Percentiles rank a stretch among this genome's conserved stretches.
Evolutionary conservation across 805 yeast genomes (phyloP).

Genomic region (Saturnispora serradocipensis): DNA sequence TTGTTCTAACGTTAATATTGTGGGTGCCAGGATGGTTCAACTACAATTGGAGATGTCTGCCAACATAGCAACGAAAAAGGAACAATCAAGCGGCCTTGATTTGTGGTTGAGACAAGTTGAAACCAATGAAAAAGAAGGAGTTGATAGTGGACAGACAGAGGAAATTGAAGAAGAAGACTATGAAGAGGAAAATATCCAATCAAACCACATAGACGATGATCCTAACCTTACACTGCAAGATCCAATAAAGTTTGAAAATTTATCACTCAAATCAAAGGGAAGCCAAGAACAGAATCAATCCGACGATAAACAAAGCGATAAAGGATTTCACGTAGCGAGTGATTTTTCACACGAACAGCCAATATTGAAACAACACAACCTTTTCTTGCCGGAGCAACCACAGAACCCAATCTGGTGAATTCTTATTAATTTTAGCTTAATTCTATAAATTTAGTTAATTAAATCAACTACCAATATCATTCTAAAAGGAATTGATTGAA

Average conservation of each 20-base stretch:
- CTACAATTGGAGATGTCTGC: slow-evolving; percentile 79
- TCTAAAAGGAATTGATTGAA: not conserved
- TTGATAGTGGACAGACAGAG: not conserved
- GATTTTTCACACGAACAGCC: not conserved
- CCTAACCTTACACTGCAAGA: slow-evolving; percentile 4
- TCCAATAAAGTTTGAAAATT: slow-evolving; percentile 6
- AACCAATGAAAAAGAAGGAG: not conserved
- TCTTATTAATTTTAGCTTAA: not conserved
- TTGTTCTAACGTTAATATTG: slow-evolving; percentile 42
- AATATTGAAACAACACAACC: not conserved
- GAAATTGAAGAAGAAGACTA: slow-evolving; percentile 4
- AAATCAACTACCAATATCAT: not conserved
- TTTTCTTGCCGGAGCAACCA: not conserved
- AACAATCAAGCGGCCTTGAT: slow-evolving; percentile 79
- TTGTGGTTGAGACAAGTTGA: not conserved
- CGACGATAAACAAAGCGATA: not conserved
- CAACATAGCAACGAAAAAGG: slow-evolving; percentile 73
- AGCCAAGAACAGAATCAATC: not conserved
- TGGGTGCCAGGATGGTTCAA: slow-evolving; percentile 56
- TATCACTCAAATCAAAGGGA: not conserved
- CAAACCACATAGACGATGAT: not conserved
- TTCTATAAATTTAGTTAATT: not conserved
- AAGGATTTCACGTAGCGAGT: not conserved
- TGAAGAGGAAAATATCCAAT: not conserved
- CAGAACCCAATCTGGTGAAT: slow-evolving; percentile 6